phyloP scores from a whole-genome alignment of 2,329 filamentous ascomycete genomes.

The Tolypocladium inflatum region DNA sequence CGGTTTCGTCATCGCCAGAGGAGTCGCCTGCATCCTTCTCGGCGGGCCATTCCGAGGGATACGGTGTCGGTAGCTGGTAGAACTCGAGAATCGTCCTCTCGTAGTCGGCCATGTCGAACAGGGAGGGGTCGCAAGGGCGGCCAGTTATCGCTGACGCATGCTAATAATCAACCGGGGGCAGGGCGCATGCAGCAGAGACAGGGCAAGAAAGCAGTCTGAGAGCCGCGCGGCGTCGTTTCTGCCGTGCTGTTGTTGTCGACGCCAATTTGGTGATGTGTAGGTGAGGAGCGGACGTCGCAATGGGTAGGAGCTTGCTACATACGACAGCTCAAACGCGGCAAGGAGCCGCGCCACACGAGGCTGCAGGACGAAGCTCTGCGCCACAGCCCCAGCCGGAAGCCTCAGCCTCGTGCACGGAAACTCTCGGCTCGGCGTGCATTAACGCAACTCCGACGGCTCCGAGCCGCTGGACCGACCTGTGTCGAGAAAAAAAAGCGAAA shows the following conservation, averaged over 20 bases:
- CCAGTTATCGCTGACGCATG: neutral
- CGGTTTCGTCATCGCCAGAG: constrained; percentile 46
- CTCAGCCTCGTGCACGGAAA: neutral
- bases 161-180: neutral
- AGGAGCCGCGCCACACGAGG: constrained; percentile 4
- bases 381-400: neutral
- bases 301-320: neutral
- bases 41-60: constrained; percentile 76
- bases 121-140: neutral
- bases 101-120: constrained; percentile 52
- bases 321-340: neutral
- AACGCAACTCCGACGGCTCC: constrained; percentile 20
- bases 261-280: neutral
- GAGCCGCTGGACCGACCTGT: constrained; percentile 13
- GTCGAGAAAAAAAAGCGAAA: constrained; percentile 5
- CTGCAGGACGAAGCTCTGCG: neutral
- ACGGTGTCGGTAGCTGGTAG: constrained; percentile 74
- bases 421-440: constrained; percentile 8
- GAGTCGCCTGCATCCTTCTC: constrained; percentile 65
- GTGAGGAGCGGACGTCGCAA: neutral
- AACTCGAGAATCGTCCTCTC: constrained; percentile 75
- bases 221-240: neutral
- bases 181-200: neutral
- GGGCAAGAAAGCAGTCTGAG: neutral
- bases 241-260: neutral